These are phyloP conservation scores for Starmera caribaea DNA, from an alignment of 805 yeast genomes.

Conservation along the genomic window DNA sequence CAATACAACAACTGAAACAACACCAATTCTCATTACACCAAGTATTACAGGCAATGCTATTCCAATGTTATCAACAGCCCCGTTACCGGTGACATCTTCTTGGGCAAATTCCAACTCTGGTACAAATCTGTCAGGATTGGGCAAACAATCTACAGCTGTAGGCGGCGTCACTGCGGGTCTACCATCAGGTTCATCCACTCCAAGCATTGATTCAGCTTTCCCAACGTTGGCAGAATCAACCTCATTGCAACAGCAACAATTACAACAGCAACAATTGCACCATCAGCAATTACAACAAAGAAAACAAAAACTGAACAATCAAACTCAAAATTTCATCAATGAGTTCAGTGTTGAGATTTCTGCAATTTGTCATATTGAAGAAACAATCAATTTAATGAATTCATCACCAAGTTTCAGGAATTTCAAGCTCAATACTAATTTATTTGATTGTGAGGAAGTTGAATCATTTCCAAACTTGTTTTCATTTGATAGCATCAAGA, in stretches of 20 bases:
- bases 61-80: constrained; percentile 16
- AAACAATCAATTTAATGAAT: constrained; percentile 33
- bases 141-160: too few relatives aligned
- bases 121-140: too few relatives aligned
- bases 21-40: not conserved
- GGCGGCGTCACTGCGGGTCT: not conserved
- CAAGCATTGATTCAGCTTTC: constrained; percentile 39
- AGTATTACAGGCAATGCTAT: not conserved
- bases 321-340: constrained; percentile 15
- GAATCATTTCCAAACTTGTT: constrained; percentile 35
- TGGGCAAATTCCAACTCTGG: constrained; percentile 35
- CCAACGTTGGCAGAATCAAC: constrained; percentile 45
- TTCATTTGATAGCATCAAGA: constrained; percentile 31
- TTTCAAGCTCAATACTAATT: constrained; percentile 27
- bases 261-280: constrained; percentile 16
- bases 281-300: constrained; percentile 16
- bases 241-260: constrained; percentile 23
- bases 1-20: not conserved
- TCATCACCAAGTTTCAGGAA: constrained; percentile 23
- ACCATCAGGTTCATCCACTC: constrained; percentile 20
- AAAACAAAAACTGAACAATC: constrained; percentile 17
- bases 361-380: constrained; percentile 39
- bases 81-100: constrained; percentile 63
- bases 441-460: constrained; percentile 19
- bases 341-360: constrained; percentile 31